Evolutionary conservation across 371 early-diverging fungal genomes (phyloP), one percentile per base, ranked within the genome.

Genomic region (Rozella allomycis): DNA sequence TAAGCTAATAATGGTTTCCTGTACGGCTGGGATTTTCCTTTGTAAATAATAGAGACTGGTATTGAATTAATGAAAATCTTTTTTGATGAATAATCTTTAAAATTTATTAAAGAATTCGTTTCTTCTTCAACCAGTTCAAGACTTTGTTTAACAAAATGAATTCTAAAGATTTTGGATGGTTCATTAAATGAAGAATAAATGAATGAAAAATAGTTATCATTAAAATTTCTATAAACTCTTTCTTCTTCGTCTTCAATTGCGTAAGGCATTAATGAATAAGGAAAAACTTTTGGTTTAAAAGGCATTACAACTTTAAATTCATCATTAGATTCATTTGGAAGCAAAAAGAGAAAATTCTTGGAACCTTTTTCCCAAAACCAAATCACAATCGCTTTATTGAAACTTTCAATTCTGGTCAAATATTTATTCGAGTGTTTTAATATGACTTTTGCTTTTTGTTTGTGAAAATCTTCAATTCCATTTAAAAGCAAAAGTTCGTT

Each of bases 321-420:
- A 37, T 26, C 12, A 17, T 25, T 21, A 21, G 6, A 17, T 10
- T 7, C 34, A 0, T 30, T 16, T 23, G 3, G 10, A 22, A 37
- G 11, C 14, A 6, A 4, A 45, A 17, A 28, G 25, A 28, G 36
- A 38, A 17, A 35, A 25, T 17, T 34, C 10, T 58, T 57, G 10
- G 50, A 25, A 3, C 57, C 59, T 28, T 26, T 40, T 6, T 23
- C 35, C 41, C 60, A 49, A 4, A 51, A 27, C 64, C 64, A 66
- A 0, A 43, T 41, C 1, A 60, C 50, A 14, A 66, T 30, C 33
- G 57, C 46, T 14, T 35, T 34, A 10, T 35, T 32, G 28, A 57
- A 50, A 17, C 50, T 35, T 31, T 58, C 61, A 25, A 67, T 39
- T 12, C 40, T 25, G 17, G 61, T 22, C 21, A 35, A 50, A 30